Evolutionary conservation across 306 rosid species (phyloP), one percentile per base, ranked within the genome.

Genomic region (Vigna angularis): DNA sequence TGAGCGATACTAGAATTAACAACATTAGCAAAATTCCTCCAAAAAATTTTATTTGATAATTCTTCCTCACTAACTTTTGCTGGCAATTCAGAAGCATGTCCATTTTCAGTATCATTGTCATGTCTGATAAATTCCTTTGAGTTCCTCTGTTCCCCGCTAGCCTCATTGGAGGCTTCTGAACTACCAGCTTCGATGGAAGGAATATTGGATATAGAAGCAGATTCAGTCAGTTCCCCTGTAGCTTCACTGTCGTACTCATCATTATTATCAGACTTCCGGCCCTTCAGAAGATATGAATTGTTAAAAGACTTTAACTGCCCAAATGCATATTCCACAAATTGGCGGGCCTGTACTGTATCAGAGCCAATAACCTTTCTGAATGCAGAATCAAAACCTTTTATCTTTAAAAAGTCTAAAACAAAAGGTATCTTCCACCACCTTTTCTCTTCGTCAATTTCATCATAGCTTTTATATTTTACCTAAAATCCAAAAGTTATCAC

Each of bases 311-410:
- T 90, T 55, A 94, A 67, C 86, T 90, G 94, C 73, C 97, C 97
- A 85, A 94, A 94, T 72, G 97, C 97, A 86, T 89, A 94, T 73
- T 89, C 90, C 81, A 90, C 98, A 87, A 94, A 94, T 82, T 92
- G 95, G 49, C 93, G 88, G 16, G 91, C 95, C 74, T 90, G 95
- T 55, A 94, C 97, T 47, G 97, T 83, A 67, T 94, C 94, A 36
- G 97, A 89, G 67, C 97, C 98, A 69, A 66, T 83, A 76, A 87
- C 73, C 86, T 48, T 87, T 84, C 78, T 79, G 70, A 94, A 61
- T 72, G 93, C 92, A 88, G 95, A 85, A 58, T 87, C 95, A 80
- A 94, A 81, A 81, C 92, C 95, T 49, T 87, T 81, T 64, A 77
- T 88, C 79, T 80, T 90, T 68, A 94, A 74, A 82, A 94, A 89